phyloP scores from a whole-genome alignment of 2,329 filamentous ascomycete species.

The Verticillium klebahnii region DNA sequence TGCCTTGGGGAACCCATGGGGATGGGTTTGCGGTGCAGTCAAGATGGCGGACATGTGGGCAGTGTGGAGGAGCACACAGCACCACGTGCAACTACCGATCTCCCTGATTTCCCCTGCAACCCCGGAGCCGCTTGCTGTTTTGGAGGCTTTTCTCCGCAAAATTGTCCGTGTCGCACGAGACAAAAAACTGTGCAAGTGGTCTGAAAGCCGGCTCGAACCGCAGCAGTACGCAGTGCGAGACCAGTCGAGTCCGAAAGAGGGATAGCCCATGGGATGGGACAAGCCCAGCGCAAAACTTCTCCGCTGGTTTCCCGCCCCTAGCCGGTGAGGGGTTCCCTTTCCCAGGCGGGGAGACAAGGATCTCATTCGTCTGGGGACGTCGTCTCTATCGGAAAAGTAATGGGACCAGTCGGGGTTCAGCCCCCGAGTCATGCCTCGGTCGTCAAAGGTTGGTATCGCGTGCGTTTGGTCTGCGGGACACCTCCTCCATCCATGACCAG shows the following conservation, averaged over 20 bases:
- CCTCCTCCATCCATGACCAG: background rate
- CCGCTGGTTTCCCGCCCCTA: background rate
- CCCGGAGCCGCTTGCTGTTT: background rate
- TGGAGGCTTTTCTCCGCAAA: background rate
- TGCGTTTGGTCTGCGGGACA: background rate
- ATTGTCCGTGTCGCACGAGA: background rate
- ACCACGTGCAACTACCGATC: background rate
- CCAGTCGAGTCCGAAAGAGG: background rate
- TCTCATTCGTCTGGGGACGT: background rate
- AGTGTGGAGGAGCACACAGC: background rate
- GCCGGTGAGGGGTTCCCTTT: background rate
- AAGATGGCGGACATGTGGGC: background rate
- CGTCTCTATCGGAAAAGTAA: background rate
- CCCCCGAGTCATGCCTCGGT: background rate
- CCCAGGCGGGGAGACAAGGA: background rate
- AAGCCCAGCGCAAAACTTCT: background rate
- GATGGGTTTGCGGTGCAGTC: background rate
- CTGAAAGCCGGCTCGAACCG: background rate
- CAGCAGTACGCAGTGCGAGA: background rate
- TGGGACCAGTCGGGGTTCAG: background rate
- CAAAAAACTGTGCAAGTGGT: background rate
- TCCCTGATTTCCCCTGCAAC: background rate
- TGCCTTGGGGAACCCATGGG: slow-evolving; percentile 4
- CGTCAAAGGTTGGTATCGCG: background rate
- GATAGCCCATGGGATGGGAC: background rate